Conservation (phyloP, 345 rosid genomes). For the Mangifera indica region DNA sequence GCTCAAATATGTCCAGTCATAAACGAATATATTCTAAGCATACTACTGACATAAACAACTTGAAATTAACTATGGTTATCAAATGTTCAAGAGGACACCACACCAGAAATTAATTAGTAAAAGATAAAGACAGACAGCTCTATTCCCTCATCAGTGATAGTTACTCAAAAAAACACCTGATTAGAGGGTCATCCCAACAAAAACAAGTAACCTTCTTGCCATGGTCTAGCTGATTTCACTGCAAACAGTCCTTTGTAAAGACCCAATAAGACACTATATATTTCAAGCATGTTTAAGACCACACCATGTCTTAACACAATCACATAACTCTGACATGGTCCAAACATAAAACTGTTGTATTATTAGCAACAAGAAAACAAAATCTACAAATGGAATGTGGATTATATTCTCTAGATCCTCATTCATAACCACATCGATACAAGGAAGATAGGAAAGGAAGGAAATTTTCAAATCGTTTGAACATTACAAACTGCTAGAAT, state of each 20-base stretch:
- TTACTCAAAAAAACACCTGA: background rate
- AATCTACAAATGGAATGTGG: background rate
- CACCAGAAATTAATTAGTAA: background rate
- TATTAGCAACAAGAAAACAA: background rate
- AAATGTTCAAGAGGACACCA: background rate
- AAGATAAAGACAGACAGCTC: background rate
- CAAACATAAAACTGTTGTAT: background rate
- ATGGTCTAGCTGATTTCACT: too few species aligned
- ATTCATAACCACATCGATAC: background rate
- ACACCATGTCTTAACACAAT: background rate
- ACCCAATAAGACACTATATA: background rate
- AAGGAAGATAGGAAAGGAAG: background rate
- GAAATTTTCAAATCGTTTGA: background rate
- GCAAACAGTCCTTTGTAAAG: background rate
- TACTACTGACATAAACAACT: too few species aligned
- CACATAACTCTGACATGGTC: too few species aligned
- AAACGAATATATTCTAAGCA: background rate
- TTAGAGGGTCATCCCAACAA: too few species aligned
- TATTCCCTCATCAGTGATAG: background rate
- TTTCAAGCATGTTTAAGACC: background rate
- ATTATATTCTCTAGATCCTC: background rate
- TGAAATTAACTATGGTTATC: background rate
- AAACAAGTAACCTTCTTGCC: too few species aligned
- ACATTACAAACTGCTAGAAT: background rate
- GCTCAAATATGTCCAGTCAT: too few species aligned